Evolutionary conservation across 2,329 filamentous ascomycete genomes (phyloP).

Genomic region (Botrytis deweyae): DNA sequence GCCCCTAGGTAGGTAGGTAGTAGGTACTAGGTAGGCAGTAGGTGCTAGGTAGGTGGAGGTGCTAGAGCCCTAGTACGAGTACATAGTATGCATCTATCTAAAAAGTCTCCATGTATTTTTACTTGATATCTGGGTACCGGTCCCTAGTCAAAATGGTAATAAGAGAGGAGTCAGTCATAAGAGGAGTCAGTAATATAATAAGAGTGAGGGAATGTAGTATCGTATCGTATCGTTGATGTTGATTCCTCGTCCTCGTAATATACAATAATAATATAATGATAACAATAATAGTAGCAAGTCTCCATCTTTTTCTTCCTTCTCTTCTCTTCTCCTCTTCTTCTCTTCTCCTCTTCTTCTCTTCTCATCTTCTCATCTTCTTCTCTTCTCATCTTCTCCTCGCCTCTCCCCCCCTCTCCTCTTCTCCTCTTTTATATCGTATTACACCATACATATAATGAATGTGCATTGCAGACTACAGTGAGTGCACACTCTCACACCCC

Average conservation of each 20-base stretch:
- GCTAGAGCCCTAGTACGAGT: no score
- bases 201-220: not conserved
- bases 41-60: not conserved
- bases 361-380: no score
- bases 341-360: not conserved
- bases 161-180: not conserved
- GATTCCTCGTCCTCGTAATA: not conserved
- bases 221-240: not conserved
- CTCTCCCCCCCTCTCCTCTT: not conserved
- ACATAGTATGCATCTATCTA: not conserved
- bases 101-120: not conserved
- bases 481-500: no score
- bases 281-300: not conserved
- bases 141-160: not conserved
- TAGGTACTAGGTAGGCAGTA: not conserved
- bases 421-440: not conserved
- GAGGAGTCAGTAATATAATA: not conserved
- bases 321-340: not conserved
- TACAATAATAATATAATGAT: no score
- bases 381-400: not conserved
- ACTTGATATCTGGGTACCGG: not conserved
- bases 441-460: not conserved
- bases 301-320: not conserved
- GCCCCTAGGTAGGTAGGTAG: not conserved
- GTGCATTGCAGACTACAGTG: not conserved